These are phyloP conservation scores for Candida sonorensis DNA, from an alignment of 805 yeast species.

Conservation along the genomic window DNA sequence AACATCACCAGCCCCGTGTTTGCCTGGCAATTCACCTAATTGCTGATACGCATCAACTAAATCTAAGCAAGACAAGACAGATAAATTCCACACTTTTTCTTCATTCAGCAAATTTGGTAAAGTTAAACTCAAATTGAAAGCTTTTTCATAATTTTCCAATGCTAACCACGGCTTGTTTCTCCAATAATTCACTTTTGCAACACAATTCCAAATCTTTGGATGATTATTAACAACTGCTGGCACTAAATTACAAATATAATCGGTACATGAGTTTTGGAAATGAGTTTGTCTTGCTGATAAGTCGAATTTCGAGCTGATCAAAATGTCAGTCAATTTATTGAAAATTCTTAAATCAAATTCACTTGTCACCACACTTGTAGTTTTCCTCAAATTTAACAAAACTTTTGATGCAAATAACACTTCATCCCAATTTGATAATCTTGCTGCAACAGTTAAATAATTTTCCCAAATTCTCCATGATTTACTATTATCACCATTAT, in stretches of 20 bases:
- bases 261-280: slow-evolving; percentile 64
- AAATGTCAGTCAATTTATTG: slow-evolving; percentile 62
- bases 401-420: slow-evolving; percentile 70
- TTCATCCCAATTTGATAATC: slow-evolving; percentile 82
- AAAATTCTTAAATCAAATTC: slow-evolving; percentile 70
- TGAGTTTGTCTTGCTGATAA: slow-evolving; percentile 35
- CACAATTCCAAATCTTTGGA: slow-evolving; percentile 70
- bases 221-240: slow-evolving; percentile 66
- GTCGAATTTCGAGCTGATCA: slow-evolving; percentile 45
- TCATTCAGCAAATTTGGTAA: slow-evolving; percentile 57
- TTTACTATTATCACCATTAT: slow-evolving; percentile 37
- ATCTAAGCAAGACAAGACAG: slow-evolving; percentile 73
- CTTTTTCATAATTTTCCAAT: slow-evolving; percentile 78
- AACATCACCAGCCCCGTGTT: slow-evolving; percentile 70
- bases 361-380: slow-evolving; percentile 49
- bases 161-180: slow-evolving; percentile 82
- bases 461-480: slow-evolving; percentile 94
- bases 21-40: slow-evolving; percentile 79
- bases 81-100: slow-evolving; percentile 65
- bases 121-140: slow-evolving; percentile 65
- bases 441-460: slow-evolving; percentile 73
- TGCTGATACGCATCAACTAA: slow-evolving; percentile 81
- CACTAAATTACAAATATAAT: slow-evolving; percentile 60
- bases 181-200: slow-evolving; percentile 87
- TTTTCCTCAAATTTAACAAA: slow-evolving; percentile 50